Evolutionary conservation across 768 basidiomycete genomes (phyloP), one percentile per base, ranked within the genome.

Genomic region (Leccinum variicolor): DNA sequence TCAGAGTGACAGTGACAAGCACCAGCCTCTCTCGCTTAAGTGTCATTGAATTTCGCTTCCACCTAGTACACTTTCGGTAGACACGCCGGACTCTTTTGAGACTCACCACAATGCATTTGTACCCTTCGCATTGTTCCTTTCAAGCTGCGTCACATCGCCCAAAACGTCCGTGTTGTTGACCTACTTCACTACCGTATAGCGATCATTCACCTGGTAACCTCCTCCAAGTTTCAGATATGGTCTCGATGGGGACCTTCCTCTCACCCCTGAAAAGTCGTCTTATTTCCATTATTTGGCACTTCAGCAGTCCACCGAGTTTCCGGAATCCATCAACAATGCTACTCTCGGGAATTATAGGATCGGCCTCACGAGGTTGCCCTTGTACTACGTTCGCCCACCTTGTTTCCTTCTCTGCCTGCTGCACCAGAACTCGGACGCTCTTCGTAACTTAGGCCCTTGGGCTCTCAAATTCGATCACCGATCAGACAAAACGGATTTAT

Each of bases 271-370:
- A 2, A 4, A 25, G 55, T 41, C 19, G 64, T 71, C 36, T 56
- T 47, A 13, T 67, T 17, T 51, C 54, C 7, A 43, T 69, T 23
- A 51, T 71, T 8, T n/a, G n/a, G n/a, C 69, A 69, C 48, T 69
- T 69, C 64, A 77, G 51, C 8, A 63, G 69, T 69, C 67, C 4
- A 82, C 82, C 8, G 83, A 81, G 0, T 77, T 74, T 51, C 81
- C 80, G 3, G 81, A 75, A 65, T 76, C 74, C 26, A 78, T 76
- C 26, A 76, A 79, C 62, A 70, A 71, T 50, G 69, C 66, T 6
- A 66, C 74, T n/a, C 51, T 77, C 39, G 68, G 68, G 33, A 74
- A 79, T 60, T 64, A 71, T 55, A 63, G 73, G 52, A 63, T 73
- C 7, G 59, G 51, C 34, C 60, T 70, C 25, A 58, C 66, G 4